Conservation (phyloP, 306 rosid species). For the Vigna reflexopilosa region DNA sequence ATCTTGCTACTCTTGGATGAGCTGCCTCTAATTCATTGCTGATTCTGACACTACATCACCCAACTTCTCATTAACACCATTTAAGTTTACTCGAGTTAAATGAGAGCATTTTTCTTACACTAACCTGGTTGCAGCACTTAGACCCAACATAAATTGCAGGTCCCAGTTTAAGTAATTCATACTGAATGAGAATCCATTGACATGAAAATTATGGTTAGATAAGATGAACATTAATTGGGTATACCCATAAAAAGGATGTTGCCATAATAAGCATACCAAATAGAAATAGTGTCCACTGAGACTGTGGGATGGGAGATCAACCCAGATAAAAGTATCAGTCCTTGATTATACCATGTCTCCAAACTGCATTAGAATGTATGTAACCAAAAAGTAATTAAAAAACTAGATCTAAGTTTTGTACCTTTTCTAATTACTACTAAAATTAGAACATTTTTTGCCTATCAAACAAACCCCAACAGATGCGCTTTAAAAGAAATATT, state of each 20-base stretch:
- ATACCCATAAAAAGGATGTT: neutral
- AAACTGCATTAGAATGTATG: constrained; percentile 48
- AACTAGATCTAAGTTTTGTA: neutral
- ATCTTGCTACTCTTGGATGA: constrained; percentile 70
- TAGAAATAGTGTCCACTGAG: constrained; percentile 58
- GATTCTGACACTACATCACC: constrained; percentile 57
- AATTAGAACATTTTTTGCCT: neutral
- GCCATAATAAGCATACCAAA: constrained; percentile 33
- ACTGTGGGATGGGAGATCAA: constrained; percentile 59
- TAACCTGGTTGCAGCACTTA: constrained; percentile 38
- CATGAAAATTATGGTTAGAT: constrained; percentile 19
- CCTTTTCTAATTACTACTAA: neutral
- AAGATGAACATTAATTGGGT: constrained; percentile 13
- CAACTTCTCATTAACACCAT: neutral
- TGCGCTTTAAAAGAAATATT: neutral
- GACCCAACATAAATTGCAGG: constrained; percentile 40
- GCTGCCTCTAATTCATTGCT: constrained; percentile 74
- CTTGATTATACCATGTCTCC: constrained; percentile 76
- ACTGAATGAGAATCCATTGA: constrained; percentile 22
- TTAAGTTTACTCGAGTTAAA: neutral
- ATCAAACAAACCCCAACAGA: neutral
- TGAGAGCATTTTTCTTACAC: neutral
- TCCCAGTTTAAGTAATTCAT: constrained; percentile 36
- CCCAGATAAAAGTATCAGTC: constrained; percentile 70
- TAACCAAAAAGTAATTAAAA: no score